Percentiles rank a stretch among this genome's conserved stretches.
These are phyloP conservation scores for Phaeophleospora eucalypticola DNA, from an alignment of 2,329 filamentous ascomycete genomes.

Conservation along the genomic window DNA sequence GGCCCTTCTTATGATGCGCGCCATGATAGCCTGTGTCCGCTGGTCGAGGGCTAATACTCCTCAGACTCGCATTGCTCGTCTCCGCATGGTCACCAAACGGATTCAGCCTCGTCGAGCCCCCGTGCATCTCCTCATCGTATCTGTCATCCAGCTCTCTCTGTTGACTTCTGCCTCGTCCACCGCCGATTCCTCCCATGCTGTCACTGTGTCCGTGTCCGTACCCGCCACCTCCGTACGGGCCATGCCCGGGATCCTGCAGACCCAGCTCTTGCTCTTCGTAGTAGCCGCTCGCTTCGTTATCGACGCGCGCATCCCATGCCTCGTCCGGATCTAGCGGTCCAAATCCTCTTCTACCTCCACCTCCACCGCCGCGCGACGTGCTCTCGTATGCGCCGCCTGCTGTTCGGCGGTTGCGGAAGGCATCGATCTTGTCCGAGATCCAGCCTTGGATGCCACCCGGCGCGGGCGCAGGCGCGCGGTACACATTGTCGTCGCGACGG, in stretches of 20 bases:
- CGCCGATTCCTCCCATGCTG: constrained; percentile 34
- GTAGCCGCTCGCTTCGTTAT: constrained; percentile 65
- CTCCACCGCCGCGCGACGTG: constrained; percentile 29
- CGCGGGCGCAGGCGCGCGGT: constrained; percentile 52
- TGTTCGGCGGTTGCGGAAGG: constrained; percentile 63
- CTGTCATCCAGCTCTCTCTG: constrained; percentile 44
- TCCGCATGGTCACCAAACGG: constrained; percentile 70
- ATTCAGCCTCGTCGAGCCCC: constrained; percentile 43
- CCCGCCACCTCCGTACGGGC: constrained; percentile 38
- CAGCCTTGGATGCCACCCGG: constrained; percentile 65
- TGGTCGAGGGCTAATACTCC: constrained; percentile 74
- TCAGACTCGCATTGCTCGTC: constrained; percentile 57
- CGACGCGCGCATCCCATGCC: constrained; percentile 78
- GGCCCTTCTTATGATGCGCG: constrained; percentile 38
- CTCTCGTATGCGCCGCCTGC: constrained; percentile 49
- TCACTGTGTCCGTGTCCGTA: constrained; percentile 28
- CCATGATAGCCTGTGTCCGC: constrained; percentile 46
- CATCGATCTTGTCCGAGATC: constrained; percentile 63
- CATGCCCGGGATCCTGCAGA: constrained; percentile 42
- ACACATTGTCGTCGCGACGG: constrained; percentile 24
- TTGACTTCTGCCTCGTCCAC: constrained; percentile 43
- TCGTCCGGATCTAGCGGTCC: constrained; percentile 75
- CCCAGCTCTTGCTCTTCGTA: constrained; percentile 76
- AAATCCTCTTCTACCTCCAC: constrained; percentile 49
- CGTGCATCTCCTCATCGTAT: constrained; percentile 47